Base-by-base conservation (phyloP, 2,329 filamentous ascomycete species). In the Fusarium brachygibbosum region DNA sequence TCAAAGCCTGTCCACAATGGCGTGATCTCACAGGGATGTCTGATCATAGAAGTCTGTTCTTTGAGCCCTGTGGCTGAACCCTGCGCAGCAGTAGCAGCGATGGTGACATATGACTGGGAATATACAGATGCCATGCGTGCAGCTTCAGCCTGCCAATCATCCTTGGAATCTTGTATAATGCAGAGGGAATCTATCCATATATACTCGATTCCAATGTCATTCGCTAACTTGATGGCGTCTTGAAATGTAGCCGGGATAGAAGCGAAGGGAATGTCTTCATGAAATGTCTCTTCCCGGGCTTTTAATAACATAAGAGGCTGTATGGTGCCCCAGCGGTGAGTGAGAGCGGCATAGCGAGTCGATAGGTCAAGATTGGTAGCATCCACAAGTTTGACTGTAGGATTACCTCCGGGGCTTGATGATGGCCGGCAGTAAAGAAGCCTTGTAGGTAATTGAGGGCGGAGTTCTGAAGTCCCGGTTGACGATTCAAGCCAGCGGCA, bases 131-230 rank as follows among this genome's bases (percentile, higher is more conserved):
- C 67, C 68, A 70, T 70, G 35, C 59, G 53, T 14, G 63, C 50
- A 25, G 68, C 67, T 51, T 70, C 68, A 3, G 40, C 17, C 25
- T 68, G 38, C 68, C 68, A 70, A 25, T 70, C 68, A n/a, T 70
- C 44, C 29, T 68, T 60, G 23, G 64, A 71, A 41, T 70, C 68
- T 34, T 70, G 68, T 5, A 68, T 65, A 34, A 70, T 70, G 6
- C 67, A 70, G 17, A 70, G 58, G 4, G 67, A 71, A 19, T 70
- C 68, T 23, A 70, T 70, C 68, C 68, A 70, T 5, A 70, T 23
- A 10, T 70, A 70, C 11, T 61, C 58, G 5, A 71, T 45, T 5
- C 29, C 59, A 9, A 70, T 34, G 2, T 52, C 29, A 3, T 54
- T 61, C 12, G 59, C 21, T 6, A 70, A 21, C 17, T n/a, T 57